These are phyloP conservation scores for Fusarium algeriense DNA, from an alignment of 2,329 filamentous ascomycete genomes.

Conservation along the genomic window DNA sequence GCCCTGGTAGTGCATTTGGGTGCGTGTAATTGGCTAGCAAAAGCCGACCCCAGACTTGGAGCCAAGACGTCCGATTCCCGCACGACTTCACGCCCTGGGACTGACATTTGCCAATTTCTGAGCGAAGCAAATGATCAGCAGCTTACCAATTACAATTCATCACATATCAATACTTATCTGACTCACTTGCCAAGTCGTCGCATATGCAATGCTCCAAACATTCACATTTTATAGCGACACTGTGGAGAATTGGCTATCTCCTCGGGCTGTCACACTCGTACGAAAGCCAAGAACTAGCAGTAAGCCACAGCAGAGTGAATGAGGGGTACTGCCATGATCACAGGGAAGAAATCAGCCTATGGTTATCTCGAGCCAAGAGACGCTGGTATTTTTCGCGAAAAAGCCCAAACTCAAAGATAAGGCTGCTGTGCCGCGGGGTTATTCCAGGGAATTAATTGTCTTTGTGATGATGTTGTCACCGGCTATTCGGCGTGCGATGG, in stretches of 20 bases:
- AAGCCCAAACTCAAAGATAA: slow-evolving; percentile 6
- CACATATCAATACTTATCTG: neutral
- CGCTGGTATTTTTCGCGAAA: neutral
- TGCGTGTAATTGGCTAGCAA: slow-evolving; percentile 13
- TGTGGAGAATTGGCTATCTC: neutral
- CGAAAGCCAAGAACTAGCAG: slow-evolving; percentile 29
- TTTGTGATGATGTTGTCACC: neutral
- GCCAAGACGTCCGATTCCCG: slow-evolving; percentile 9
- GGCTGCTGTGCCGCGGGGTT: slow-evolving; percentile 10
- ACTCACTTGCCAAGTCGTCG: neutral
- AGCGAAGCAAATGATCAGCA: neutral
- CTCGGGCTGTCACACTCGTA: slow-evolving; percentile 7
- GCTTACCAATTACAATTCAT: slow-evolving; percentile 3
- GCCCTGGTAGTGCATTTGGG: slow-evolving; percentile 14
- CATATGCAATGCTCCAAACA: neutral
- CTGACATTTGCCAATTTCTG: slow-evolving; percentile 6
- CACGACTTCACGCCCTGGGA: slow-evolving; percentile 9
- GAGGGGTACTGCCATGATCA: slow-evolving; percentile 31
- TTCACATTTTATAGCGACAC: too few species aligned
- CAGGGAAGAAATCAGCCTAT: slow-evolving; percentile 13
- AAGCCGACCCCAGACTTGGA: slow-evolving; percentile 23
- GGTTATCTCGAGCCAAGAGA: slow-evolving; percentile 9
- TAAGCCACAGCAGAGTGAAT: slow-evolving; percentile 17
- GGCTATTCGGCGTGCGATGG: neutral
- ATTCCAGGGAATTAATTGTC: neutral